Base-by-base conservation (phyloP, 1,284 basidiomycete species). In the Ustilago lituana region DNA sequence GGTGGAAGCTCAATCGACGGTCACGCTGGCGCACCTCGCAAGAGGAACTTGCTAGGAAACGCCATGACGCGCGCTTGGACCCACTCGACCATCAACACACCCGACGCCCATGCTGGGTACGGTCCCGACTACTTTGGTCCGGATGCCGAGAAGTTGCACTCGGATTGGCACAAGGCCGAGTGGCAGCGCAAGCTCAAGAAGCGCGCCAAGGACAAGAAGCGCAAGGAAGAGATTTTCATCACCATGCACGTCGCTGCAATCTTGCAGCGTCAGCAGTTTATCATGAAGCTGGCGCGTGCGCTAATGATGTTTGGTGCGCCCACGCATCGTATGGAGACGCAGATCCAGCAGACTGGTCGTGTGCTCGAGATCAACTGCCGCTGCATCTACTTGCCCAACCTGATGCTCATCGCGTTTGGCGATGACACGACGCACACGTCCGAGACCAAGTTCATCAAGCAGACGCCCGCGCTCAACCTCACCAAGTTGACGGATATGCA, bases 291-390 rank as follows among this genome's bases (percentile, higher is more conserved):
- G 35, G 87, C 90, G 15, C 87, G 93, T 40, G 89, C 92, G 8
- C 87, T 96, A 85, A 94, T 95, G 92, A 94, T 94, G 92, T 95
- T 94, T 73, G 92, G 92, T 35, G 91, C 89, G 2, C 93, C 93
- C n/a, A 89, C 89, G 2, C 92, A 95, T 82, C 89, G 93, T 41
- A 86, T 95, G 40, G 91, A 90, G 78, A 87, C 91, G 6, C 93
- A 94, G 82, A 90, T 95, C 71, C 89, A 91, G 82, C 88, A 90
- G 23, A 93, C 93, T 4, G 92, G 90, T 12, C 87, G 87, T 5
- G 92, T 94, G 17, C 87, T 96, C 39, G 92, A 94, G 75, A 86
- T 94, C 73, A 87, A 90, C 77, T 86, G 91, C 68, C 90, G 89
- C 68, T 91, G 91, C 83, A 87, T 95, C 83, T 93, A 94, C 82